These are phyloP conservation scores for Aspergillus sparsus DNA, from an alignment of 495 filamentous ascomycete species.

Conservation along the genomic window DNA sequence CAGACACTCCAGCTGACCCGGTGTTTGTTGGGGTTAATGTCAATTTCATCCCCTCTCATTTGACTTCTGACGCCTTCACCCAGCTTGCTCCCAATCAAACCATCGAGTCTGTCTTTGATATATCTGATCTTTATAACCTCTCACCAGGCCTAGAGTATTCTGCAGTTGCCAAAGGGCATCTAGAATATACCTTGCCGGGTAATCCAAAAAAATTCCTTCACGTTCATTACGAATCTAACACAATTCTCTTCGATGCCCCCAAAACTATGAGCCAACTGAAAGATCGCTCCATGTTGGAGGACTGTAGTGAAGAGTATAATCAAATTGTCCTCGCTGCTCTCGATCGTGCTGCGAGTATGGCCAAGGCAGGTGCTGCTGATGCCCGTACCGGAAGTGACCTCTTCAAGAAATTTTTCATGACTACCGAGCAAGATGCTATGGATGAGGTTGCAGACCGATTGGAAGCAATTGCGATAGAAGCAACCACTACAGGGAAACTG, in stretches of 20 bases:
- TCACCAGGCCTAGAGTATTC: constrained; percentile 15
- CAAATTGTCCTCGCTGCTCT: constrained; percentile 10
- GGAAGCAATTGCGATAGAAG: constrained; percentile 23
- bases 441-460: constrained; percentile 21
- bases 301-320: constrained; percentile 22
- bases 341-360: constrained; percentile 23
- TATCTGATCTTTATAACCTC: constrained; percentile 20
- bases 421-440: constrained; percentile 6
- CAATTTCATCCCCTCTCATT: constrained; percentile 19
- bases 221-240: constrained; percentile 18
- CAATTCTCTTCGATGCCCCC: constrained; percentile 17
- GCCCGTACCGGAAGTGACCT: constrained; percentile 16
- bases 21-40: constrained; percentile 20
- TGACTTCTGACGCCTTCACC: constrained; percentile 20
- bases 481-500: constrained; percentile 17
- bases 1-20: constrained; percentile 8
- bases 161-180: constrained; percentile 14
- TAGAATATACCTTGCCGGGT: constrained; percentile 18
- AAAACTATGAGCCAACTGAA: not conserved
- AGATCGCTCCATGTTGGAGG: constrained; percentile 15
- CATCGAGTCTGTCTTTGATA: constrained; percentile 20
- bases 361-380: constrained; percentile 20
- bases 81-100: constrained; percentile 21
- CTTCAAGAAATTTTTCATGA: constrained; percentile 27
- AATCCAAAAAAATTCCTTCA: constrained; percentile 14